These are phyloP conservation scores for Exophiala sp. DNA, from an alignment of 2,329 filamentous ascomycete genomes.

Conservation along the genomic window DNA sequence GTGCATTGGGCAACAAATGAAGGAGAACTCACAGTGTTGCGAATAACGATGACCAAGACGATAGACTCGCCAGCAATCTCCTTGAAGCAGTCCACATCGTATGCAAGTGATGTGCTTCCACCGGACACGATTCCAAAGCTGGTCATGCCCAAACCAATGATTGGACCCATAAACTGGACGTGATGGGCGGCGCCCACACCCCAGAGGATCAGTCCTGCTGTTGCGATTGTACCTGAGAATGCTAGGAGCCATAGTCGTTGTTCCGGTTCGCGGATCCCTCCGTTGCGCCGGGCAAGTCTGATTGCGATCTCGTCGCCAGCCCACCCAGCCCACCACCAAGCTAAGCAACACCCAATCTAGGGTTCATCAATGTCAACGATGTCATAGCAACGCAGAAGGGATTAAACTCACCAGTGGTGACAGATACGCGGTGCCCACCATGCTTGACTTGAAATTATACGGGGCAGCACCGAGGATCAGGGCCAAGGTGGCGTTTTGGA, in stretches of 20 bases:
- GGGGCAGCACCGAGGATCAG: slow-evolving; percentile 30
- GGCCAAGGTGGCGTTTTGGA: slow-evolving; percentile 33
- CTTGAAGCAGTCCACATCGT: slow-evolving; percentile 50
- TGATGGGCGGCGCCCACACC: slow-evolving; percentile 50
- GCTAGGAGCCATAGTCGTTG: slow-evolving; percentile 28
- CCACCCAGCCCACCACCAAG: slow-evolving; percentile 23
- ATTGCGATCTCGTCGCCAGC: slow-evolving; percentile 28
- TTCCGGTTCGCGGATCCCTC: slow-evolving; percentile 30
- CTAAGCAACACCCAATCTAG: slow-evolving; percentile 24
- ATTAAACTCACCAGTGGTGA: slow-evolving; percentile 14
- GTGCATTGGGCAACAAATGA: no score
- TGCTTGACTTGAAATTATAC: slow-evolving; percentile 31
- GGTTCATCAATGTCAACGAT: no score
- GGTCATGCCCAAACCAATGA: slow-evolving; percentile 38
- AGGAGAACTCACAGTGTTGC: slow-evolving; percentile 38
- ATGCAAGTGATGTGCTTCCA: slow-evolving; percentile 43
- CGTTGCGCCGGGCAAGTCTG: slow-evolving; percentile 22
- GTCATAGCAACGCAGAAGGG: background rate
- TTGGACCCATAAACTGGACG: slow-evolving; percentile 48
- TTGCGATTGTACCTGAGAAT: slow-evolving; percentile 41
- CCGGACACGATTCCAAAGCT: slow-evolving; percentile 39
- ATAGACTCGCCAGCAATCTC: slow-evolving; percentile 50
- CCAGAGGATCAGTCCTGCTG: slow-evolving; percentile 48
- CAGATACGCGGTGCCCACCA: slow-evolving; percentile 31
- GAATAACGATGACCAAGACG: slow-evolving; percentile 48